phyloP scores from a whole-genome alignment of 2,329 filamentous ascomycete species.

The Hypomyces rosellus region DNA sequence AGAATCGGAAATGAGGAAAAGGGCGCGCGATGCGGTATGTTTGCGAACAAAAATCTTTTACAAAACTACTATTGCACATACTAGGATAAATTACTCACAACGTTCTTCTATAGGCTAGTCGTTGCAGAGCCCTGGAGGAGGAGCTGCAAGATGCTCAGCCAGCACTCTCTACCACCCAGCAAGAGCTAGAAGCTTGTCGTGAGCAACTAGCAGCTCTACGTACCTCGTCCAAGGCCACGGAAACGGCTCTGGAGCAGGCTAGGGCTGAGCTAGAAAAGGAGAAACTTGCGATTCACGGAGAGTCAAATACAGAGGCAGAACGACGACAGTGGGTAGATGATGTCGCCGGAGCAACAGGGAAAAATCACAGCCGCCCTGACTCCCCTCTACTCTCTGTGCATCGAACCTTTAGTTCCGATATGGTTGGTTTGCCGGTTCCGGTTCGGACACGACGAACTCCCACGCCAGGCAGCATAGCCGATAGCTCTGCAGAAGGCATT shows the following conservation, averaged over 20 bases:
- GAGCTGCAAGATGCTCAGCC: conserved; percentile 68
- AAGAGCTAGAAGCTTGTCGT: conserved; percentile 56
- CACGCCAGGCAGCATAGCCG: conserved; percentile 45
- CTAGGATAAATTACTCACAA: not conserved
- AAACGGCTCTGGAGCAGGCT: conserved; percentile 56
- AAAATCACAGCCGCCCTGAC: conserved; percentile 45
- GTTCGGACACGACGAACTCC: conserved; percentile 26
- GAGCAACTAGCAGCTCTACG: conserved; percentile 56
- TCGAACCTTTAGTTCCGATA: conserved; percentile 50
- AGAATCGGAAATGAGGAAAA: conserved; percentile 83
- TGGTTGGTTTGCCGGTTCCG: conserved; percentile 40
- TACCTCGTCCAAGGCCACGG: conserved; percentile 57
- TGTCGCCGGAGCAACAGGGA: conserved; percentile 34
- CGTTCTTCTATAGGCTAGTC: conserved; percentile 44
- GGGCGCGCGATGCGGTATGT: conserved; percentile 77
- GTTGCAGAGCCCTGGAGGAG: conserved; percentile 66
- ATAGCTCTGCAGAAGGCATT: conserved; percentile 32
- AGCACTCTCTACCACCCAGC: conserved; percentile 56
- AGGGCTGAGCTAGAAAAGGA: conserved; percentile 46
- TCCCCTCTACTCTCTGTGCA: conserved; percentile 47
- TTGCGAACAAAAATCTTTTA: not conserved
- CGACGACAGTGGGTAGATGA: conserved; percentile 49
- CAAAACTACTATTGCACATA: not conserved
- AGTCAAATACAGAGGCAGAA: conserved; percentile 33
- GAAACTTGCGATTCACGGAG: conserved; percentile 26